Base-by-base conservation (phyloP, 2,329 filamentous ascomycete species). In the Fusarium torreyae region DNA sequence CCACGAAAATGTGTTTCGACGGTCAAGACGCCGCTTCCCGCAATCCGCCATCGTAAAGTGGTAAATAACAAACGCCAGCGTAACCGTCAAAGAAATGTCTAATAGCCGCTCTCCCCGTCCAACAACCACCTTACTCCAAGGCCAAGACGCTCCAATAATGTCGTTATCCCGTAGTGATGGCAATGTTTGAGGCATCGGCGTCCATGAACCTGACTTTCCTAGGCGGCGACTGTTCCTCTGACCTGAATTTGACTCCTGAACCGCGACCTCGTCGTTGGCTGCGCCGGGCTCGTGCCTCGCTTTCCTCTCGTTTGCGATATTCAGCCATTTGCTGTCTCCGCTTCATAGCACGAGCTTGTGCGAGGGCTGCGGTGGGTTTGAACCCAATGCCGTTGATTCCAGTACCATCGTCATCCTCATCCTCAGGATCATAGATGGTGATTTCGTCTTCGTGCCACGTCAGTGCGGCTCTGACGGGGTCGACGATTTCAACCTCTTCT, bases 381-480 rank as follows among this genome's bases (percentile, higher is more conserved):
- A 91, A 91, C 1, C 89, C 89, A 63, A 91, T 88, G 7, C 89
- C 89, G 75, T 91, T 91, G 73, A 91, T 88, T 22, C 89, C 89
- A 5, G 86, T 87, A 51, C 89, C 89, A 73, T 91, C 89, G 72
- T 91, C 89, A 66, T 91, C 89, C 66, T 86, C 84, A 73, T 91
- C 89, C 40, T 88, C 82, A 1, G 88, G 87, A 69, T 90, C 86
- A 76, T 91, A 89, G 28, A 90, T 83, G 3, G 89, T 91, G 63
- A 91, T 91, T 74, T 91, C 89, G 69, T 91, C 86, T 68, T 90
- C 88, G 71, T 88, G 88, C 89, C 89, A 91, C 3, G 89, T 91
- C 53, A 91, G 80, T 4, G 87, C 84, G 8, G 88, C 87, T 36
- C 88, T 83, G 11, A 89, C 74, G 0, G 87, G 86, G 56, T 89